Conservation (phyloP, 2,329 filamentous ascomycete genomes). For the Epichloe gansuensis region DNA sequence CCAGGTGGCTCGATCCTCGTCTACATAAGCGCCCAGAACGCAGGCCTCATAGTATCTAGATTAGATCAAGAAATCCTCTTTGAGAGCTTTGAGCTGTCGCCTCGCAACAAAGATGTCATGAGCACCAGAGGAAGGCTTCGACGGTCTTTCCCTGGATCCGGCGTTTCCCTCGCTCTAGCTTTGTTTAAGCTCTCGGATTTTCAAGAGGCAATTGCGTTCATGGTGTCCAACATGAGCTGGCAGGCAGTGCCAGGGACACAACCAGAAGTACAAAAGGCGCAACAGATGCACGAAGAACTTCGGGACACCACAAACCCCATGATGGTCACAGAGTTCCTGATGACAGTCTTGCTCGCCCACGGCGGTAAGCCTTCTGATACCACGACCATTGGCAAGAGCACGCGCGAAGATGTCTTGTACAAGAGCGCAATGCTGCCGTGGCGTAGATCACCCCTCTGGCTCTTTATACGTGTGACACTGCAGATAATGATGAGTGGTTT, state of each 20-base stretch:
- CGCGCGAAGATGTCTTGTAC: constrained; percentile 41
- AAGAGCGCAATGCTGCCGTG: constrained; percentile 20
- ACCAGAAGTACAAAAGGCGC: constrained; percentile 23
- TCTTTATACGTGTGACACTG: constrained; percentile 38
- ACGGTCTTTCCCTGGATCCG: constrained; percentile 16
- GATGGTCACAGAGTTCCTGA: constrained; percentile 36
- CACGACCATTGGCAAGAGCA: constrained; percentile 33
- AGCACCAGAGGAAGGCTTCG: constrained; percentile 17
- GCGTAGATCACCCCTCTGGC: constrained; percentile 40
- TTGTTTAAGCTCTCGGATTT: constrained; percentile 9
- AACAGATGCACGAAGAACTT: constrained; percentile 21
- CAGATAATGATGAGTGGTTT: constrained; percentile 19
- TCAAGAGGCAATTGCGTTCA: constrained; percentile 7
- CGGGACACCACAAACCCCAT: constrained; percentile 35
- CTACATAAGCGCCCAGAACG: constrained; percentile 22
- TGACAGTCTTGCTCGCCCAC: constrained; percentile 22
- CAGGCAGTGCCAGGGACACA: constrained; percentile 11
- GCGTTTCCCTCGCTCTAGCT: constrained; percentile 9
- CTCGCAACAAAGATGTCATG: constrained; percentile 16
- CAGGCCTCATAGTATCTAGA: constrained; percentile 16
- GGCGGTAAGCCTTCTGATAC: constrained; percentile 19
- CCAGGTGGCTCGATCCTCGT: constrained; percentile 6
- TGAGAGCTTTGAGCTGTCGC: constrained; percentile 23
- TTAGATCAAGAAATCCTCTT: constrained; percentile 11
- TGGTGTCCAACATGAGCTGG: constrained; percentile 15